Conservation (phyloP, 2,329 filamentous ascomycete species). For the Diaporthe sp. region DNA sequence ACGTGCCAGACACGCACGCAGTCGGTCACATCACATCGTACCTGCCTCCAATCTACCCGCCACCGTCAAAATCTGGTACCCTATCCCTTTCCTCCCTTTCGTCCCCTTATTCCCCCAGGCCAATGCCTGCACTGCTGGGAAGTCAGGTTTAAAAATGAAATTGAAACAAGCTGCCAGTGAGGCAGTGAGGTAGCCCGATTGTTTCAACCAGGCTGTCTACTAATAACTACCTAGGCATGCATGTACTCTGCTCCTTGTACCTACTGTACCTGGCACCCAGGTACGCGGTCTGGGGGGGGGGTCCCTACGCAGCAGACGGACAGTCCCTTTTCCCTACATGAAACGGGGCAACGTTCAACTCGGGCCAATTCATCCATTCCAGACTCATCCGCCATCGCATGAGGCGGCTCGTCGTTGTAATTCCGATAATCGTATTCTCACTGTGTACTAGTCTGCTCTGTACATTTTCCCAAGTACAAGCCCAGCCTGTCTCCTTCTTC, state of each 20-base stretch:
- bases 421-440: not conserved
- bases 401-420: not conserved
- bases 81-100: conserved; percentile 18
- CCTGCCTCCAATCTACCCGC: conserved; percentile 7
- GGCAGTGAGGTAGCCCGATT: conserved; percentile 26
- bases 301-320: not conserved
- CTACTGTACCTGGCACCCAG: not conserved
- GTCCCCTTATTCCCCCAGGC: not conserved
- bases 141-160: not conserved
- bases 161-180: conserved; percentile 31
- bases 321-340: not conserved
- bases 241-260: not conserved
- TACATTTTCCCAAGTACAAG: not conserved
- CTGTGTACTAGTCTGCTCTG: conserved; percentile 13
- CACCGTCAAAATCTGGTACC: not conserved
- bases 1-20: conserved; percentile 21
- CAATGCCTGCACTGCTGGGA: conserved; percentile 5
- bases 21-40: conserved; percentile 18
- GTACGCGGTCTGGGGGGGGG: not conserved
- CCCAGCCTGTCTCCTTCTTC: conserved; percentile 11
- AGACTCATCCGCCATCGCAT: conserved; percentile 7
- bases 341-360: conserved; percentile 13
- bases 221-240: not conserved
- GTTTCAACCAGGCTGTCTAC: not conserved
- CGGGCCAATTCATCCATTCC: conserved; percentile 24